Evolutionary conservation across 768 basidiomycete genomes (phyloP), one percentile per base, ranked within the genome.

Genomic region (Pulveroboletus sp.): DNA sequence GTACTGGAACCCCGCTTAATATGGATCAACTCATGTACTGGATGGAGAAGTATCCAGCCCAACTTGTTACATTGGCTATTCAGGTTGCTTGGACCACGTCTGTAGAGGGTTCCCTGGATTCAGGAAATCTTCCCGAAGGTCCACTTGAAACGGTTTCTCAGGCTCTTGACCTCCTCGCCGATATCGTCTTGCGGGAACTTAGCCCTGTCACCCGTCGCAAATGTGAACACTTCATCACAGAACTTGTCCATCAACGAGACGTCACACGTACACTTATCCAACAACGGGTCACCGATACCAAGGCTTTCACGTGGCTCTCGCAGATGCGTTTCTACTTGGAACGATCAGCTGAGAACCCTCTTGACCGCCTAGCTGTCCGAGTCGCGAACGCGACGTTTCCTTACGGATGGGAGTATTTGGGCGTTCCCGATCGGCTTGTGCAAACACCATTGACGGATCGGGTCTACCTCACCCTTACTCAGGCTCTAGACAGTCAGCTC

Each of bases 311-410:
- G 2, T 99, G 97, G 97, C 72, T 98, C 13, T 95, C 90, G 59
- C 94, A 98, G 63, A 98, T 99, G 97, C 89, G 97, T 9, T 99
- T 94, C 73, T 97, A 98, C 66, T 79, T 97, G 29, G 86, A 94
- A 60, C 74, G 75, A 14, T 62, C 73, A 0, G 65, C 77, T n/a
- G 80, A 84, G 38, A 85, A 88, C 52, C 87, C 93, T 3, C 73
- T 97, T 38, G 85, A 94, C 33, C 76, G 91, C 29, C 75, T 98
- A 33, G 71, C 78, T 16, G 87, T 98, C 55, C 82, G 79, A 50
- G 86, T 88, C 49, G 97, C 97, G 16, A 90, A 95, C 69, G 93
- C 94, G 4, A 76, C 78, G 2, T 98, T 98, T 80, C 86, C 89
- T 6, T 98, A 99, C 60, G 97, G 97, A 16, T 99, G 92, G 92